Evolutionary conservation across 1,284 basidiomycete genomes (phyloP).

Genomic region (Pterula multifida): DNA sequence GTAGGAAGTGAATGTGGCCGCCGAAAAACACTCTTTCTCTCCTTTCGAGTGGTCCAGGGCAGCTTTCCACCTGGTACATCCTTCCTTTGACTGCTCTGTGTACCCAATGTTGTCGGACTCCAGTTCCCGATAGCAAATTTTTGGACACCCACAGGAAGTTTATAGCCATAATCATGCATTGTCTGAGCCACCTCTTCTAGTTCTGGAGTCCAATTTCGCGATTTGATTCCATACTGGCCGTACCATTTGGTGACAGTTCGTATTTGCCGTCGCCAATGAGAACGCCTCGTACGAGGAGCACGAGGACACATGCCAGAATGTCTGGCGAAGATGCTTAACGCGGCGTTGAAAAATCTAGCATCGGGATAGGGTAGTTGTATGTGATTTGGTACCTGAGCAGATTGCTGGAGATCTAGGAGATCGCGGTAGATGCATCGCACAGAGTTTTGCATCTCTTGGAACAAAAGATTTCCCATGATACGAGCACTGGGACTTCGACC

Average conservation of each 20-base stretch:
- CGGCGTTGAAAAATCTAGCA: constrained; percentile 54
- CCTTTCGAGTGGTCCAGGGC: background rate
- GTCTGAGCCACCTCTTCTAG: constrained; percentile 33
- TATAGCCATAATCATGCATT: constrained; percentile 31
- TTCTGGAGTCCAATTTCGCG: constrained; percentile 22
- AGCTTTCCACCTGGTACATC: background rate
- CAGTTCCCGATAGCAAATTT: constrained; percentile 27
- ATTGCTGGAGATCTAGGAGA: constrained; percentile 21
- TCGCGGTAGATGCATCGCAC: constrained; percentile 5
- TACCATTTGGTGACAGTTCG: constrained; percentile 15
- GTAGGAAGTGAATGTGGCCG: background rate
- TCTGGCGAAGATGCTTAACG: constrained; percentile 35
- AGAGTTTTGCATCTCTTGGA: constrained; percentile 9
- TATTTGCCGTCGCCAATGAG: constrained; percentile 20
- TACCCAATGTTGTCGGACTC: background rate
- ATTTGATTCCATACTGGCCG: constrained; percentile 14
- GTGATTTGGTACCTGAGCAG: background rate
- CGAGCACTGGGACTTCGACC: constrained; percentile 3
- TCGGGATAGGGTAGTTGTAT: constrained; percentile 26
- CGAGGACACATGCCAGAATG: constrained; percentile 19
- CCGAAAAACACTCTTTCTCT: background rate
- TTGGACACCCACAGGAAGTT: constrained; percentile 33
- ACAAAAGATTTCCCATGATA: constrained; percentile 2
- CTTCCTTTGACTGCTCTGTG: background rate
- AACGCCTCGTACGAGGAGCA: constrained; percentile 11